Conservation (phyloP, 1,284 basidiomycete genomes). For the Xerocomus nothofagi region DNA sequence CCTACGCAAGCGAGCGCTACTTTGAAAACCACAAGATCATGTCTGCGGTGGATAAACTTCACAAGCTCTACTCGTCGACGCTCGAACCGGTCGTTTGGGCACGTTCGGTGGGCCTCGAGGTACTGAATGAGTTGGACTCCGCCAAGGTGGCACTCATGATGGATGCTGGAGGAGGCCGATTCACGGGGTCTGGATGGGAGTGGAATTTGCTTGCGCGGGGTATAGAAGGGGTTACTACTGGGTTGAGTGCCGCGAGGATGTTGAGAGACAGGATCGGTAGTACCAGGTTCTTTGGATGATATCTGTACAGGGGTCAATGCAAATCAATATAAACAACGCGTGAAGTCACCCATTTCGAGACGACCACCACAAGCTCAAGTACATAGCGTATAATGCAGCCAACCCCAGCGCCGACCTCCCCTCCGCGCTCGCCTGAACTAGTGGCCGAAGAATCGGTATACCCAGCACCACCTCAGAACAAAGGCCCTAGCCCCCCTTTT, state of each 20-base stretch:
- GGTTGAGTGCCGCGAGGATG: conserved; percentile 29
- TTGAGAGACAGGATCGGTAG: conserved; percentile 28
- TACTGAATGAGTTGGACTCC: conserved; percentile 83
- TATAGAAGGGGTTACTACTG: conserved; percentile 36
- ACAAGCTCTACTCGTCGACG: conserved; percentile 77
- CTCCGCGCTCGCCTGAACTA: conserved; percentile 29
- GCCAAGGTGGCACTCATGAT: conserved; percentile 85
- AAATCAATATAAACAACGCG: conserved; percentile 26
- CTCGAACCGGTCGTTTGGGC: conserved; percentile 78
- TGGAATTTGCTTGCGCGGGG: conserved; percentile 39
- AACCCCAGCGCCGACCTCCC: conserved; percentile 53
- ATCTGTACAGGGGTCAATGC: neutral
- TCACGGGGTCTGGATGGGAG: conserved; percentile 27
- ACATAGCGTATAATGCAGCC: conserved; percentile 50
- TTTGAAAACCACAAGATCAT: conserved; percentile 84
- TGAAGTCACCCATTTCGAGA: neutral
- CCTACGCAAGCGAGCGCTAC: conserved; percentile 82
- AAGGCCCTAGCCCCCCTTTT: conserved; percentile 68
- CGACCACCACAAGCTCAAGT: neutral
- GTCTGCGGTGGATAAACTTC: conserved; percentile 83
- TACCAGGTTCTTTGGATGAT: conserved; percentile 5
- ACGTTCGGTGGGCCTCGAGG: conserved; percentile 84
- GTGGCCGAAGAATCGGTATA: conserved; percentile 37
- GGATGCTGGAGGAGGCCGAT: conserved; percentile 59
- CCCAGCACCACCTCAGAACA: conserved; percentile 59